Conservation (phyloP, 176 grass and related monocot genomes). For the Carex parvula region DNA sequence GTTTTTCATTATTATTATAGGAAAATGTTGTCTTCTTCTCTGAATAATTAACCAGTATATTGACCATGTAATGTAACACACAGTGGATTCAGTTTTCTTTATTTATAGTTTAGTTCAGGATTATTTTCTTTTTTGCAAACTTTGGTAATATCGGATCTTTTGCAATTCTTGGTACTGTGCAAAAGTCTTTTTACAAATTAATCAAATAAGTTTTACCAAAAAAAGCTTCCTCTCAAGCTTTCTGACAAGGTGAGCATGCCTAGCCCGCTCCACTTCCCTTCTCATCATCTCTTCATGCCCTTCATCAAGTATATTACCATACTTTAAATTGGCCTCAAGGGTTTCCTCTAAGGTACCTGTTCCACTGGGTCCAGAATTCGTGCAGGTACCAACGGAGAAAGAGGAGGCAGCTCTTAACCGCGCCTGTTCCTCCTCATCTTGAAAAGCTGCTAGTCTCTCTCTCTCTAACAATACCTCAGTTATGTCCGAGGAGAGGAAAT, state of each 20-base stretch:
- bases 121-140: neutral
- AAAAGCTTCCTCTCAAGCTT: slow-evolving; percentile 78
- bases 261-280: slow-evolving; percentile 61
- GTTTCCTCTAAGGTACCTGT: slow-evolving; percentile 79
- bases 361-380: slow-evolving; percentile 37
- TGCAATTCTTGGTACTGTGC: neutral
- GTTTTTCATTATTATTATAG: neutral
- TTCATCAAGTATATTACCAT: slow-evolving; percentile 53
- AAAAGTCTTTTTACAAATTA: slow-evolving; percentile 4
- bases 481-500: slow-evolving; percentile 78
- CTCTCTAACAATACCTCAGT: slow-evolving; percentile 66
- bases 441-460: slow-evolving; percentile 67
- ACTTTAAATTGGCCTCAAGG: slow-evolving; percentile 60
- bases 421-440: slow-evolving; percentile 77
- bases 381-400: slow-evolving; percentile 32
- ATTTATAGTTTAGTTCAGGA: neutral
- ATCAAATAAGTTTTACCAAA: slow-evolving; percentile 48
- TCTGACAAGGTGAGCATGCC: slow-evolving; percentile 61
- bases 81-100: neutral
- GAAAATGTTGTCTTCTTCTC: neutral
- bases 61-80: neutral
- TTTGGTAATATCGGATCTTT: neutral
- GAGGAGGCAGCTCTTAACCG: slow-evolving; percentile 39
- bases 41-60: neutral
- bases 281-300: slow-evolving; percentile 47